phyloP scores from a whole-genome alignment of 805 yeast genomes.

The Starmerella stigmatis region DNA sequence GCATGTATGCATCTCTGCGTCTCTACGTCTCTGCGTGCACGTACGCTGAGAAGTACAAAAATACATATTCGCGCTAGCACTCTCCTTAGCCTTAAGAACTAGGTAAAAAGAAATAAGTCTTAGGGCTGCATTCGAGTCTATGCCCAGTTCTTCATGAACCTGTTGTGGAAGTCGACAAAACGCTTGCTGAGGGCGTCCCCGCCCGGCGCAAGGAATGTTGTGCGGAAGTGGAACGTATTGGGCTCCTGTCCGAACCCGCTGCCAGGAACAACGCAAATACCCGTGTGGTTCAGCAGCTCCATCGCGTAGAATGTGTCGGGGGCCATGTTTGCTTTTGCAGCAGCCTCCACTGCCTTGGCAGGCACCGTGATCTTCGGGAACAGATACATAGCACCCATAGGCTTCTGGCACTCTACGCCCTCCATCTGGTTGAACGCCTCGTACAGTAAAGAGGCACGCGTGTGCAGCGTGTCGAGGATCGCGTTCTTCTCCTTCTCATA shows the following conservation, averaged over 20 bases:
- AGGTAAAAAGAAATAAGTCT: no score
- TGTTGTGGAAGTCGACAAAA: conserved; percentile 70
- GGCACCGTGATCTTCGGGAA: conserved; percentile 72
- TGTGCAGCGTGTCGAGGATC: conserved; percentile 52
- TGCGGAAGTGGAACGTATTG: conserved; percentile 86
- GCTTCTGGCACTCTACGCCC: conserved; percentile 75
- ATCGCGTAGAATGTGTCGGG: conserved; percentile 88
- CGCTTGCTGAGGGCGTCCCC: conserved; percentile 77
- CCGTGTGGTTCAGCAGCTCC: conserved; percentile 72
- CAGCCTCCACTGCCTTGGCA: conserved; percentile 50
- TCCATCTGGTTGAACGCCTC: conserved; percentile 66
- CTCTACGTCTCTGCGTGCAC: no score
- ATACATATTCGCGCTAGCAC: no score
- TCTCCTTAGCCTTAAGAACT: no score
- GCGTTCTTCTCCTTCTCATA: conserved; percentile 52
- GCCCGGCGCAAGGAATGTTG: conserved; percentile 86
- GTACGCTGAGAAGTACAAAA: no score
- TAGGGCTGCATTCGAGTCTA: no score
- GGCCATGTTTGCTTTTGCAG: conserved; percentile 42
- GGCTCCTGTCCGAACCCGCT: conserved; percentile 90
- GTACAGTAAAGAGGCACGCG: conserved; percentile 55
- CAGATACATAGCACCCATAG: conserved; percentile 96
- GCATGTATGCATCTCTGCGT: no score
- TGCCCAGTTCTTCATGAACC: conserved; percentile 49
- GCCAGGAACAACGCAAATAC: conserved; percentile 96